Evolutionary conservation across 495 filamentous ascomycete species (phyloP).

Genomic region (Wilcoxina mikolae): DNA sequence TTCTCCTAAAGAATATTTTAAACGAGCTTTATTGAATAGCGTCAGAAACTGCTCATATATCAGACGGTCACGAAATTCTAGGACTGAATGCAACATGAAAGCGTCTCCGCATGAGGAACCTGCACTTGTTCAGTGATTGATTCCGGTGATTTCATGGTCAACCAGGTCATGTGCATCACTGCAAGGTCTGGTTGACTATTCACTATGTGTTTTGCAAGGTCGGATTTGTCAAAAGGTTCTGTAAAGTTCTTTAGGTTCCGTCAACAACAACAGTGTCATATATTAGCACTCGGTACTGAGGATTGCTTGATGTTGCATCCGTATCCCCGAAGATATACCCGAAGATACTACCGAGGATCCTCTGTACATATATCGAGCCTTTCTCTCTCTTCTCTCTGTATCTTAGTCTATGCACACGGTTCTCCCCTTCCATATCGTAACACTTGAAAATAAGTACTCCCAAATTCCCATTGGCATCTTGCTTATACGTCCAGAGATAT

Average conservation of each 20-base stretch:
- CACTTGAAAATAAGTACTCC: too few relatives aligned
- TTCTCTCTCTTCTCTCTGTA: too few relatives aligned
- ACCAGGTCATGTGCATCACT: conserved; percentile 80
- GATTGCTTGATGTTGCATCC: too few relatives aligned
- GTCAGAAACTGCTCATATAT: too few relatives aligned
- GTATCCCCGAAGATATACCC: too few relatives aligned
- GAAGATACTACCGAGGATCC: too few relatives aligned
- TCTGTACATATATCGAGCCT: too few relatives aligned
- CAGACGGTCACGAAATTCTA: too few relatives aligned
- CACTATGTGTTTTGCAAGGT: conserved; percentile 69
- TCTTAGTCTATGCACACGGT: too few relatives aligned
- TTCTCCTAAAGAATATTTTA: too few relatives aligned
- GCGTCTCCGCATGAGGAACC: conserved; percentile 58
- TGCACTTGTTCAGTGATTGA: conserved; percentile 24
- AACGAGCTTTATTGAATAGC: too few relatives aligned
- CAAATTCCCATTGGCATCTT: conserved; percentile 75
- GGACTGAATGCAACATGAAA: conserved; percentile 84
- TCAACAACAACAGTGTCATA: conserved; percentile 33
- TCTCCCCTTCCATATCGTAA: too few relatives aligned
- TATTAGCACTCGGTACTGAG: conserved; percentile 8
- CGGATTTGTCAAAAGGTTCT: conserved; percentile 56
- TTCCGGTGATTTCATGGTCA: conserved; percentile 43
- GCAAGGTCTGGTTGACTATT: conserved; percentile 52
- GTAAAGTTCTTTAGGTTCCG: conserved; percentile 37
- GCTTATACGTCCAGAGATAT: conserved; percentile 37